Base-by-base conservation (phyloP, 371 early-diverging fungal species). In the Apophysomyces variabilis region DNA sequence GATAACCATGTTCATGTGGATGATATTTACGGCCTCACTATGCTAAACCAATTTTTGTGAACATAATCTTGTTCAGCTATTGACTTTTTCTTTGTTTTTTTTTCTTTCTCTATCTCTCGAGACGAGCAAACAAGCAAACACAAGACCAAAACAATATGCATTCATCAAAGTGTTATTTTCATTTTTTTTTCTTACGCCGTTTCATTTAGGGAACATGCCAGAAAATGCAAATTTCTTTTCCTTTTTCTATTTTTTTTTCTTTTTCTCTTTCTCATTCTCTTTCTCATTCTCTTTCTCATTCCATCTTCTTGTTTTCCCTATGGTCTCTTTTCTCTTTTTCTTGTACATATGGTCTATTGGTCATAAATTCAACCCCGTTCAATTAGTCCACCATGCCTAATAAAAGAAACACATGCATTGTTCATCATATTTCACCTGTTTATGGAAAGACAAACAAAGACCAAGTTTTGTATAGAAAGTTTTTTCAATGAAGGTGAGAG, bases 231-330 rank as follows among this genome's bases (percentile, higher is more conserved):
- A 35, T 54, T n/a, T 21, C 16, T 54, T 18, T 54, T 14, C 16
- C 36, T 36, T 57, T 32, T 37, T 35, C 47, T 65, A 26, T 36
- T 50, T 26, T 1, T 26, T 1, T 26, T 44, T 14, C 12, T 45
- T 32, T 57, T 21, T 32, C 18, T 18, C 18, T 18, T 37, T 35
- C 47, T 65, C 41, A 18, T 50, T 26, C 26, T 26, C 26, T 26
- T 44, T 14, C 12, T 45, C 32, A 45, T 21, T 58, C 12, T 13
- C 32, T 58, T 58, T 37, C 43, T 64, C 64, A 57, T 38, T 65
- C 16, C 6, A 32, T 50, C 37, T 47, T 26, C 11, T 37, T 47
- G 26, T 41, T 12, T 21, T 37, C 26, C 16, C 35, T 57, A 43
- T 45, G 57, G 38, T 41, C 38, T 46, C 5, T 5, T 47, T 41